Evolutionary conservation across 2,329 filamentous ascomycete genomes (phyloP), one percentile per base, ranked within the genome.

Genomic region (Macrophomina pseudophaseolina): DNA sequence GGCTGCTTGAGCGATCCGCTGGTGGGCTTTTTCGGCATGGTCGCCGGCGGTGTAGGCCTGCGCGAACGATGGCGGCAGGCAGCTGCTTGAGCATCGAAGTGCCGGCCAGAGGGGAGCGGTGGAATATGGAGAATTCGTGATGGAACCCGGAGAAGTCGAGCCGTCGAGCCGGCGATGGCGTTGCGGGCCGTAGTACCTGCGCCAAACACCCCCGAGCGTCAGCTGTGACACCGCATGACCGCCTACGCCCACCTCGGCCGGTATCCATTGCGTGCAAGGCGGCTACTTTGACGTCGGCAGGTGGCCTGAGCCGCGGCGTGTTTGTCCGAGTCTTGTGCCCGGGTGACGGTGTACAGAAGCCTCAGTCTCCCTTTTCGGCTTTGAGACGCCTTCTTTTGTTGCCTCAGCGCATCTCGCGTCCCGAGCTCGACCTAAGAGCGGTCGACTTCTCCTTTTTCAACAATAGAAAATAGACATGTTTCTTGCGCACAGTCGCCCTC

Each of bases 1-100:
- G 92, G 91, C 0, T 75, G 88, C 9, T 77, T 91, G 65, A 84
- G 84, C 42, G 86, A 89, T 68, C 81, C 83, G 68, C 79, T 84
- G 74, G 81, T 90, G 32, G 89, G 88, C 0, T 72, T 87, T 30
- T 80, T 88, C 63, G 90, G 90, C 6, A 83, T 78, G 66, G 76
- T 90, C 23, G 77, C 80, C 32, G 79, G 79, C 5, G 72, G 80
- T 11, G 78, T 82, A 53, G 72, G 75, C 66, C 72, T 86, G 58
- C 74, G 78, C 53, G 80, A 85, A 68, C 76, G 77, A 5, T 85
- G 85, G 81, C 78, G 73, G 48, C 74, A 76, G 64, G 80, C 79
- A 9, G 74, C 71, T 16, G 35, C 48, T 38, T 65, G 58, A 62
- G n/a, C 9, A 62, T 14, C 42, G 12, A 44, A n/a, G 42, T 14